phyloP scores from a whole-genome alignment of 352 stramenopile species.

The Globisporangium mamillatum region DNA sequence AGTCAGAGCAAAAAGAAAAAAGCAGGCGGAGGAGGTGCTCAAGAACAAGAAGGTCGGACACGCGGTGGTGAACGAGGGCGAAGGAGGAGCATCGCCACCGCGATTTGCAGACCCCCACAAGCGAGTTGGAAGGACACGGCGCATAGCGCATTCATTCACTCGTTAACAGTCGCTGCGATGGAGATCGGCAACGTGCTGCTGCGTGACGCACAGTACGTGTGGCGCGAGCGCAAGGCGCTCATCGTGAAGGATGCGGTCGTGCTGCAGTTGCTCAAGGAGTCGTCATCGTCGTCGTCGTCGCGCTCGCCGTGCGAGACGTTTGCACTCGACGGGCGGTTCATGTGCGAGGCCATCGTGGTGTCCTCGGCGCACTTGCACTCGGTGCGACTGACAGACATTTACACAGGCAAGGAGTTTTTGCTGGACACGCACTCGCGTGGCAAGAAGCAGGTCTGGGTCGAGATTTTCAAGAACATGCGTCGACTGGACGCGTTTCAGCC shows the following conservation, averaged over 20 bases:
- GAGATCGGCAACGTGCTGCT: slow-evolving; percentile 48
- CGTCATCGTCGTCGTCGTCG: slow-evolving; percentile 16
- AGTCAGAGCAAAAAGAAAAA: neutral
- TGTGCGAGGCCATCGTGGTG: slow-evolving; percentile 55
- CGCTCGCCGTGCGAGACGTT: slow-evolving; percentile 26
- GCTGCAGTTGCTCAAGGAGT: slow-evolving; percentile 24
- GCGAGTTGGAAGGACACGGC: neutral
- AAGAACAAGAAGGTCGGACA: neutral
- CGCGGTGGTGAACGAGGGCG: neutral
- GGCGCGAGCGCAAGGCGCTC: slow-evolving; percentile 30
- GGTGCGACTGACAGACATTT: slow-evolving; percentile 42
- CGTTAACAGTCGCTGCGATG: slow-evolving; percentile 20
- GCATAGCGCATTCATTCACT: neutral
- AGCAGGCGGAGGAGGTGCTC: neutral
- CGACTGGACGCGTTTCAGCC: slow-evolving; percentile 20
- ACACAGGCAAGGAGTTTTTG: slow-evolving; percentile 39
- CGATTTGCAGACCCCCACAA: neutral
- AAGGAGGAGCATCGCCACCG: neutral
- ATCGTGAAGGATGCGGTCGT: slow-evolving; percentile 38
- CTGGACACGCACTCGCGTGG: slow-evolving; percentile 39
- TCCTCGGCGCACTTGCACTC: slow-evolving; percentile 60
- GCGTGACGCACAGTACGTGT: slow-evolving; percentile 52
- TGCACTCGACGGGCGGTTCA: slow-evolving; percentile 37
- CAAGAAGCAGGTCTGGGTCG: slow-evolving; percentile 58
- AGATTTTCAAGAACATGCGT: slow-evolving; percentile 33